These are phyloP conservation scores for Globisporangium ultimum DNA, from an alignment of 352 stramenopile species.

Conservation along the genomic window DNA sequence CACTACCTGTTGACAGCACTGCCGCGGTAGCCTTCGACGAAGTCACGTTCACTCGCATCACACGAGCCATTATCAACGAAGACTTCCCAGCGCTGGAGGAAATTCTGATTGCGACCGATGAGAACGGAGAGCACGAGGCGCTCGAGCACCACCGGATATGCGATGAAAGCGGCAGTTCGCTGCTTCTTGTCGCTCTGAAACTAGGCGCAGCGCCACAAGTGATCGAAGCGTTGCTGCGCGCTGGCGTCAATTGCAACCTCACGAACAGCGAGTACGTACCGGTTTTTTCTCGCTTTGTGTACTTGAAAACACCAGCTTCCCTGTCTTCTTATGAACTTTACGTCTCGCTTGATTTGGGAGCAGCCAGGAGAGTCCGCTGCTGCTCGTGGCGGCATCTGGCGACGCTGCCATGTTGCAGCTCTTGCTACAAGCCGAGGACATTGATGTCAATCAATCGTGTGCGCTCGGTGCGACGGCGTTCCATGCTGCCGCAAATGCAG, in stretches of 20 bases:
- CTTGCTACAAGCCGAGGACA: constrained; percentile 16
- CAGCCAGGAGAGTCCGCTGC: constrained; percentile 49
- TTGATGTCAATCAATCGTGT: constrained; percentile 44
- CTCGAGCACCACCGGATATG: not conserved
- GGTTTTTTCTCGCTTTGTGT: not conserved
- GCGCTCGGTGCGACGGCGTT: constrained; percentile 48
- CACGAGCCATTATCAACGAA: constrained; percentile 18
- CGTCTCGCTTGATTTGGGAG: not conserved
- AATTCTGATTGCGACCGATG: constrained; percentile 8
- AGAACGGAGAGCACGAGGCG: not conserved
- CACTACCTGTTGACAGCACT: not conserved
- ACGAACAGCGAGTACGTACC: constrained; percentile 51
- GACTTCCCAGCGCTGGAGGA: constrained; percentile 20
- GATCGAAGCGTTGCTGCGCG: constrained; percentile 26
- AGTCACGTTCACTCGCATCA: constrained; percentile 20
- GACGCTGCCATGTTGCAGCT: constrained; percentile 27
- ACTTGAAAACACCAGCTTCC: too few species aligned
- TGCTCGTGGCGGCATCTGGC: constrained; percentile 53
- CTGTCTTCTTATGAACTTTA: too few species aligned
- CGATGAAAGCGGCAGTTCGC: constrained; percentile 49
- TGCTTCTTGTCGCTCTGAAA: constrained; percentile 46
- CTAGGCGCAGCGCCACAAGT: constrained; percentile 23
- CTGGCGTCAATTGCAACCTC: constrained; percentile 40
- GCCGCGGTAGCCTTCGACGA: not conserved
- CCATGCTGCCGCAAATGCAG: constrained; percentile 55